Evolutionary conservation across 495 filamentous ascomycete species (phyloP).

Genomic region (Penicillium antarcticum): DNA sequence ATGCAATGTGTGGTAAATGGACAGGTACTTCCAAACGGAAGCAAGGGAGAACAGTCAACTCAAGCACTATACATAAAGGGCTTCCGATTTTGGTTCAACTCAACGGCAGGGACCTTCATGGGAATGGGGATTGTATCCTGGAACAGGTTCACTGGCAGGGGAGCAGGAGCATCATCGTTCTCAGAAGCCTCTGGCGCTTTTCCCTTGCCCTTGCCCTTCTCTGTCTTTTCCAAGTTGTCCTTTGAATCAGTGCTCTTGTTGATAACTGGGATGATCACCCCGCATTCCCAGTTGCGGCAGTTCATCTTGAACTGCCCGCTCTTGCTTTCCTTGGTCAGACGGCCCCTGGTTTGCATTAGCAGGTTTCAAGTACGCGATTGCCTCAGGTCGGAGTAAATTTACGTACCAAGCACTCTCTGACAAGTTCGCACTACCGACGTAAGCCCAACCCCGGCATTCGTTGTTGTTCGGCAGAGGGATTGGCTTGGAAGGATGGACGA

Average conservation of each 20-base stretch:
- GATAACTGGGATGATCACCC: slow-evolving; percentile 65
- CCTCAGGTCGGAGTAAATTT: too few species aligned
- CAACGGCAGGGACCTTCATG: slow-evolving; percentile 59
- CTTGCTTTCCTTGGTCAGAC: slow-evolving; percentile 61
- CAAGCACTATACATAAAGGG: slow-evolving; percentile 56
- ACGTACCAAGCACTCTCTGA: slow-evolving; percentile 89
- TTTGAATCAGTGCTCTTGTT: not conserved
- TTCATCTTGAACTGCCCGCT: slow-evolving; percentile 69
- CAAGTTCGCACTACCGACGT: slow-evolving; percentile 89
- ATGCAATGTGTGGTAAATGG: too few species aligned
- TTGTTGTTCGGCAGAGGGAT: slow-evolving; percentile 20
- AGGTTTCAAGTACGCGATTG: not conserved
- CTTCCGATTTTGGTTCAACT: slow-evolving; percentile 38
- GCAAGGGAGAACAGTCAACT: not conserved
- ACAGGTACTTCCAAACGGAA: too few species aligned
- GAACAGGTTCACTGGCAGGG: slow-evolving; percentile 43
- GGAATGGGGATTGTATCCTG: slow-evolving; percentile 61
- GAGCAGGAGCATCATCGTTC: not conserved
- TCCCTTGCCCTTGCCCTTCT: not conserved
- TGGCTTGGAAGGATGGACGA: slow-evolving; percentile 51
- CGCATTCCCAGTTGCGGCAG: slow-evolving; percentile 95
- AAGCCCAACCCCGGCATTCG: slow-evolving; percentile 61
- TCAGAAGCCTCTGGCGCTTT: not conserved
- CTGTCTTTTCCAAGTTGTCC: not conserved
- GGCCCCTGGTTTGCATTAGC: slow-evolving; percentile 52